Evolutionary conservation across 371 early-diverging fungal genomes (phyloP), one percentile per base, ranked within the genome.

Genomic region (Amoeboaphelidium occidentale): DNA sequence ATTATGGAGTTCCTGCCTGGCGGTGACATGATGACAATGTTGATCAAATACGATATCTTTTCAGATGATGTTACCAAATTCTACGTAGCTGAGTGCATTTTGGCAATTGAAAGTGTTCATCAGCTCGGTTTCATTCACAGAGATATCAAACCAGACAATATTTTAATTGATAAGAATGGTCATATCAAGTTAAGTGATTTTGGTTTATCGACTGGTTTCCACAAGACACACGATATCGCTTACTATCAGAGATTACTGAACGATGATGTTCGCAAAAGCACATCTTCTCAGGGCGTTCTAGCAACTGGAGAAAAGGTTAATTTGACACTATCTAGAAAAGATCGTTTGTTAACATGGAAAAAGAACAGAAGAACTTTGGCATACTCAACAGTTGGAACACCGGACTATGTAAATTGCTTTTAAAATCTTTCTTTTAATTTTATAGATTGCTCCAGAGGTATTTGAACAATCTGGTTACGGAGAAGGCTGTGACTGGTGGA

Each of bases 401-500:
- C 55, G 14, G 50, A 50, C 23, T 53, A 51, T 20, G 55, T n/a
- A n/a, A n/a, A n/a, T n/a, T 65, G 22, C 42, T 22, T 25, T 23
- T 42, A 25, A 20, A 39, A 49, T 20, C 25, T 25, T 26, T 22
- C 12, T 20, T 28, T 1, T 17, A 49, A 50, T 20, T 24, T 25
- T 55, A 69, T 66, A 84, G 84, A 13, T 77, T 32, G 67, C 64
- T 23, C 64, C 64, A 77, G 66, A 88, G 81, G 81, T 91, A 49
- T 91, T 92, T 59, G 58, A 79, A 55, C 81, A 82, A 46, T 75
- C 78, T 47, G 91, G 97, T 1, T 98, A 98, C 67, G 84, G 88
- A 43, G 83, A 87, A 60, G 86, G 84, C 43, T 91, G 89, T 58
- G 99, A 99, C 70, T 92, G 93, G 84, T 99, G 99, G 99, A 84